Percentiles rank a stretch among this genome's conserved stretches.
These are phyloP conservation scores for Podila clonocystis DNA, from an alignment of 192 early-diverging fungal species.

Conservation along the genomic window DNA sequence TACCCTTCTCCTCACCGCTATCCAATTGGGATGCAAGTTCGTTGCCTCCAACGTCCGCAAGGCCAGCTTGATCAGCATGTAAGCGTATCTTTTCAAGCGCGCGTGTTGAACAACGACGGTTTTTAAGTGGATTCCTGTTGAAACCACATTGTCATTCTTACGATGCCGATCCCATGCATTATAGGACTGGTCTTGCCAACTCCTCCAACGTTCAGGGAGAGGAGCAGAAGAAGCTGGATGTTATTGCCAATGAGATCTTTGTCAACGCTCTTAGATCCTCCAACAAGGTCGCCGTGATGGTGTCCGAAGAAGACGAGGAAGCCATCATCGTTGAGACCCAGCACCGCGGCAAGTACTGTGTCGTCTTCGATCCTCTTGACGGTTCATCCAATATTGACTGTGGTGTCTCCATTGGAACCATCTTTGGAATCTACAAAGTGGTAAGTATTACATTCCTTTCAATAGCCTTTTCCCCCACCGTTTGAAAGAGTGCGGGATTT, in stretches of 20 bases:
- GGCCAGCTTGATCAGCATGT: constrained; percentile 96
- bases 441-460: too few relatives aligned
- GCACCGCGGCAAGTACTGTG: constrained; percentile 89
- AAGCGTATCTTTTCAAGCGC: constrained; percentile 11
- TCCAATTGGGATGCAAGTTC: constrained; percentile 97
- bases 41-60: constrained; percentile 97
- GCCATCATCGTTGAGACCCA: constrained; percentile 87
- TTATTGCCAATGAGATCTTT: constrained; percentile 98
- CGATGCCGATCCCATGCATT: background rate
- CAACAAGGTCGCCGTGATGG: constrained; percentile 92
- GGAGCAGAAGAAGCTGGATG: constrained; percentile 96
- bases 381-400: constrained; percentile 98
- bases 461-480: background rate
- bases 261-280: constrained; percentile 90
- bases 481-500: background rate
- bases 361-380: constrained; percentile 98
- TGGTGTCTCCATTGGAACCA: constrained; percentile 98
- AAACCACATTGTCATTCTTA: background rate
- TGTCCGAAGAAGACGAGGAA: constrained; percentile 97
- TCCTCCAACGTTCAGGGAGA: constrained; percentile 91
- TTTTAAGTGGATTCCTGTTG: too few relatives aligned
- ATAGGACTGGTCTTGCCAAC: constrained; percentile 86
- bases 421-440: constrained; percentile 97
- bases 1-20: constrained; percentile 86
- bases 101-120: too few relatives aligned